A percentile compares a stretch with the other conserved stretches of the same genome.
Evolutionary conservation across 495 filamentous ascomycete species (phyloP).

Genomic region (Chaetomium fimeti): DNA sequence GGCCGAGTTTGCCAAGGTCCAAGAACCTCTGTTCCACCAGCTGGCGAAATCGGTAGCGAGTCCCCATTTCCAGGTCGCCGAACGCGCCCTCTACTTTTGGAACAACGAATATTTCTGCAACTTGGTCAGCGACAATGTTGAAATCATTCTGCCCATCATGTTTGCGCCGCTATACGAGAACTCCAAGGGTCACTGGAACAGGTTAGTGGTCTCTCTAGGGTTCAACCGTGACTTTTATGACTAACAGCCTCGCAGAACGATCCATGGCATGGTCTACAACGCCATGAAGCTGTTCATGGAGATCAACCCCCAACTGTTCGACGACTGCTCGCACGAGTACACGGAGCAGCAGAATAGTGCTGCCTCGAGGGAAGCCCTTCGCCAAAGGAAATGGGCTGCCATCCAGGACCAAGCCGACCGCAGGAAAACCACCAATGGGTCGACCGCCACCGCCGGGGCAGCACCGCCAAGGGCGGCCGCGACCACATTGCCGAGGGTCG

Average conservation of each 20-base stretch:
- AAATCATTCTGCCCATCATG: constrained; percentile 98
- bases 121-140: constrained; percentile 97
- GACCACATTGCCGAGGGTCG: constrained; percentile 43
- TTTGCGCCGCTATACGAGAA: constrained; percentile 98
- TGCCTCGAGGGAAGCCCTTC: constrained; percentile 68
- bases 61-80: constrained; percentile 98
- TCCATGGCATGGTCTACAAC: constrained; percentile 99
- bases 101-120: constrained; percentile 99
- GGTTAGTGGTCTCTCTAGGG: constrained; percentile 54
- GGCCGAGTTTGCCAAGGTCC: constrained; percentile 96
- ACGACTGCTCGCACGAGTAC: constrained; percentile 97
- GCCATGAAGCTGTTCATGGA: constrained; percentile 99
- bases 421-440: constrained; percentile 44
- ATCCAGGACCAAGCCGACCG: constrained; percentile 75
- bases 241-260: constrained; percentile 62
- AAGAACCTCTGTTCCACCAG: constrained; percentile 95
- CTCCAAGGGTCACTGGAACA: constrained; percentile 98
- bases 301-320: constrained; percentile 97
- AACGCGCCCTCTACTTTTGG: constrained; percentile 98
- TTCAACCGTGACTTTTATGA: not conserved
- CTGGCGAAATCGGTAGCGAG: constrained; percentile 97
- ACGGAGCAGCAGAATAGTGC: constrained; percentile 93
- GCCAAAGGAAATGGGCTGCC: constrained; percentile 82
- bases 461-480: constrained; percentile 21
- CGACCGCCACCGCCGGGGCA: constrained; percentile 19